phyloP scores from a whole-genome alignment of 768 basidiomycete species.

The Suillus subluteus region DNA sequence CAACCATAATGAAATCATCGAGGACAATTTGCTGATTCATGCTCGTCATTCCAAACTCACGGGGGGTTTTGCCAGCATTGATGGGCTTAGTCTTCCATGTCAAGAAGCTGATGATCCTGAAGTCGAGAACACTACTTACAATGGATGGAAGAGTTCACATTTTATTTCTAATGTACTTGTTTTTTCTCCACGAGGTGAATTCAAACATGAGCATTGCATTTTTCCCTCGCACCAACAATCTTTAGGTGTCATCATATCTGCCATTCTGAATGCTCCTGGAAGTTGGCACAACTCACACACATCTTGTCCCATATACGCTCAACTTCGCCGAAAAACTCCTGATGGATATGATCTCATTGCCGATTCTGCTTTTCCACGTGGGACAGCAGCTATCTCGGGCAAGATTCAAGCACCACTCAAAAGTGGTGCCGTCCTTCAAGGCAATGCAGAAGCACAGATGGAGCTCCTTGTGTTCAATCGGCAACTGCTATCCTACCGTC shows the following conservation, averaged over 20 bases:
- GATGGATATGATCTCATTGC: background rate
- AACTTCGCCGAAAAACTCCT: background rate
- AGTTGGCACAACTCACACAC: background rate
- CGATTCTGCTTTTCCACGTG: background rate
- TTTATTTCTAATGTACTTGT: background rate
- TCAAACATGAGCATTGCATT: too few relatives aligned
- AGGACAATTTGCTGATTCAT: background rate
- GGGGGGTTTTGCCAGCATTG: background rate
- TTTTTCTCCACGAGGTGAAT: background rate
- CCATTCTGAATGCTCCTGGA: background rate
- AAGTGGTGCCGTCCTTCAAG: background rate
- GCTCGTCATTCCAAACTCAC: background rate
- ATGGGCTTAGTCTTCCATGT: background rate
- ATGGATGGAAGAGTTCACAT: background rate
- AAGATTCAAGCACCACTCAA: background rate
- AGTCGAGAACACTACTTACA: background rate
- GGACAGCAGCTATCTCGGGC: background rate
- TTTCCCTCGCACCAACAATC: too few relatives aligned
- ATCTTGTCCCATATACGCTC: background rate
- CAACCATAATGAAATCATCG: background rate
- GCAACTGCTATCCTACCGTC: background rate
- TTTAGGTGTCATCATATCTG: slow-evolving; percentile 3
- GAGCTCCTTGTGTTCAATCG: background rate
- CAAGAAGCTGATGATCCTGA: background rate
- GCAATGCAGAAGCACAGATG: background rate